These are phyloP conservation scores for Meyerozyma elateridarum DNA, from an alignment of 1,139 yeast genomes.

Conservation along the genomic window DNA sequence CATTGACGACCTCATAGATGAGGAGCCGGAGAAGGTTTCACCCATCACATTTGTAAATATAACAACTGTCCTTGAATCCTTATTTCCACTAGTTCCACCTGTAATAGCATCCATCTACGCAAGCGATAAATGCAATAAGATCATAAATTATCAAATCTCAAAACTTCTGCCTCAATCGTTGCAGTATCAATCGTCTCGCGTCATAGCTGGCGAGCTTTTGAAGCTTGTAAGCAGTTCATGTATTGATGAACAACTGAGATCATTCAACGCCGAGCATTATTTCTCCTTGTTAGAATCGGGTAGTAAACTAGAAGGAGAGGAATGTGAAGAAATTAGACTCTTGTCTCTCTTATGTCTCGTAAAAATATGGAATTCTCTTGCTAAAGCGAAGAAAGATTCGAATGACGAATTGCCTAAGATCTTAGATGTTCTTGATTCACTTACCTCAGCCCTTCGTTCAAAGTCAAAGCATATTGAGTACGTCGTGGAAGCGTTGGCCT, in stretches of 20 bases:
- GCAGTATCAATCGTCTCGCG: conserved; percentile 11
- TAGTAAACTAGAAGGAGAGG: background rate
- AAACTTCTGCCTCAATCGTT: conserved; percentile 6
- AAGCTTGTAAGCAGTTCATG: conserved; percentile 23
- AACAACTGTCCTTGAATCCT: conserved; percentile 16
- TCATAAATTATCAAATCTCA: conserved; percentile 14
- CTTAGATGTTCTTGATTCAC: background rate
- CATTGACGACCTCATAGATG: conserved; percentile 21
- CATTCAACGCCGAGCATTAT: background rate
- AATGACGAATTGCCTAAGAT: background rate
- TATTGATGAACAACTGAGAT: conserved; percentile 2
- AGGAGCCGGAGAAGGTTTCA: conserved; percentile 12
- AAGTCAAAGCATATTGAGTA: background rate
- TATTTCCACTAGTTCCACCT: conserved; percentile 26
- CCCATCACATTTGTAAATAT: conserved; percentile 19
- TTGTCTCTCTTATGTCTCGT: background rate
- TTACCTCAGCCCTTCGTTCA: background rate
- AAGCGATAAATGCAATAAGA: conserved; percentile 15
- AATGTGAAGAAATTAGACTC: background rate
- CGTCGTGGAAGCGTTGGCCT: conserved; percentile 1
- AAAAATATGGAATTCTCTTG: conserved; percentile 1
- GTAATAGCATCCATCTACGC: conserved; percentile 19
- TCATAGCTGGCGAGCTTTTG: conserved; percentile 17
- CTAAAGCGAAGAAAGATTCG: too few relatives aligned
- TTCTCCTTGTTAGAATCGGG: background rate